Conservation (phyloP, 441 rosid species). For the Hura crepitans region DNA sequence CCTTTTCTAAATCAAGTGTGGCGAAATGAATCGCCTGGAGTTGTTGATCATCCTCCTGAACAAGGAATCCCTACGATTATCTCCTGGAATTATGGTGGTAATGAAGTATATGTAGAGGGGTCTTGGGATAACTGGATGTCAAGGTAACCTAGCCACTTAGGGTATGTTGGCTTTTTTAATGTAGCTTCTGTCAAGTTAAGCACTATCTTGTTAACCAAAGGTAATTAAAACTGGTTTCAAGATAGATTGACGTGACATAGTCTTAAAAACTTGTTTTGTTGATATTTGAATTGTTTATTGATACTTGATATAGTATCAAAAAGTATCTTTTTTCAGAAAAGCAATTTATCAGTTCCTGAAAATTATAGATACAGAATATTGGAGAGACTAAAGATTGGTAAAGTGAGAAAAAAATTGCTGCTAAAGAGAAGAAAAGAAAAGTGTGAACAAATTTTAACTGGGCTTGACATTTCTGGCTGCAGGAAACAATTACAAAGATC, state of each 20-base stretch:
- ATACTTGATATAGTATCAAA: too few relatives aligned
- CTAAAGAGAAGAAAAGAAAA: background rate
- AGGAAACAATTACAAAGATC: conserved; percentile 80
- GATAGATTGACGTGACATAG: background rate
- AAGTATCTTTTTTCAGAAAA: background rate
- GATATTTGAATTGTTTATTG: too few relatives aligned
- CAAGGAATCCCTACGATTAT: conserved; percentile 70
- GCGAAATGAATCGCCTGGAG: conserved; percentile 46
- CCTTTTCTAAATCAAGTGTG: conserved; percentile 40
- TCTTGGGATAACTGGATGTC: conserved; percentile 93
- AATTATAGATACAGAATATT: background rate
- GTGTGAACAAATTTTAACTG: background rate
- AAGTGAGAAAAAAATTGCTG: background rate
- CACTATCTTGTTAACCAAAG: background rate
- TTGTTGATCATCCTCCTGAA: conserved; percentile 38
- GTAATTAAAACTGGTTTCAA: background rate
- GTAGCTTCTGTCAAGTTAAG: background rate
- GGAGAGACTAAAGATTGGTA: background rate
- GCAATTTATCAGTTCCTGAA: background rate
- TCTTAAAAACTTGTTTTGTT: background rate
- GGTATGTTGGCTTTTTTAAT: too few relatives aligned
- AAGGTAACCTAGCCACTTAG: conserved; percentile 36
- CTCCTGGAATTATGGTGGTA: conserved; percentile 85
- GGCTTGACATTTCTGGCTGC: conserved; percentile 22
- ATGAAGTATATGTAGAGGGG: conserved; percentile 78